Base-by-base conservation (phyloP, 306 rosid genomes). In the Acacia acuminata region DNA sequence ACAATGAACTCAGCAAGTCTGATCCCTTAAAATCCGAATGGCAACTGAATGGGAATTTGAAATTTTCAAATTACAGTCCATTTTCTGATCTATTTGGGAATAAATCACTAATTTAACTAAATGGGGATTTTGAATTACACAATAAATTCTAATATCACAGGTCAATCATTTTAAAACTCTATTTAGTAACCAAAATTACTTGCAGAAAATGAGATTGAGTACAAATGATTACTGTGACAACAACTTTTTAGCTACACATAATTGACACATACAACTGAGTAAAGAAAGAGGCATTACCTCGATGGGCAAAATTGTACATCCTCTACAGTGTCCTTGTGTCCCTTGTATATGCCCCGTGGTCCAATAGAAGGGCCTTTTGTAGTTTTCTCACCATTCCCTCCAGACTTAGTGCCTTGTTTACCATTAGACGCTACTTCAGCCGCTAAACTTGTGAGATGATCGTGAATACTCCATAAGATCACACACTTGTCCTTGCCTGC, bases 291-390 rank as follows among this genome's bases (percentile, higher is more conserved):
- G 70, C 48, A 44, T 81, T 86, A 96, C 99, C 97, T 96, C 81
- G 99, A 87, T 20, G 98, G 98, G 88, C 98, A 96, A 85, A 94
- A 96, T 50, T 97, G 88, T 82, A 96, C 99, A 88, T 96, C 99
- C 87, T 96, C 99, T 80, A 96, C 98, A 24, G 97, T 94, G 80
- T 96, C 97, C 48, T 79, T 83, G 44, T 96, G 99, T 47, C 98
- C 99, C 43, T 87, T 75, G 90, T 87, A 96, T 70, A 94, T 83
- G 86, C 98, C 97, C n/a, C 99, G 89, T 53, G 99, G 97, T 58
- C 91, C 97, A 82, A 96, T 79, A 68, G 94, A 82, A 76, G 93
- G 94, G 72, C 90, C 84, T 84, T 90, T 90, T 55, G 85, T 64
- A 60, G 86, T 73, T 87, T 94, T 94, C 70, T 87, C 92, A 71